Percentiles rank a stretch among this genome's conserved stretches.
phyloP scores from a whole-genome alignment of 2,329 filamentous ascomycete genomes.

The Alternaria atra region DNA sequence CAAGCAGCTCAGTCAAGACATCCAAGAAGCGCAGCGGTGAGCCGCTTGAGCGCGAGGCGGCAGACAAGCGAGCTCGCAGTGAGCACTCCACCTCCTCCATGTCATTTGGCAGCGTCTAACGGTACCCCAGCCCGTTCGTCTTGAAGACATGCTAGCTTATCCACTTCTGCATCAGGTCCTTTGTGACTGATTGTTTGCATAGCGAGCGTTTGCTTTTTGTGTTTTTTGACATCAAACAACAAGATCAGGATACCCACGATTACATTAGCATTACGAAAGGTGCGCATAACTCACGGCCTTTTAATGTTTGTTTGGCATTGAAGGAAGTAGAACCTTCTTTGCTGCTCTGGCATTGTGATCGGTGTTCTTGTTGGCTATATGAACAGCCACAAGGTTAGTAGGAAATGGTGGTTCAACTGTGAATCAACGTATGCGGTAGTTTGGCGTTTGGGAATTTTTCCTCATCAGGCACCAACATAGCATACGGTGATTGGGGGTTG shows the following conservation, averaged over 20 bases:
- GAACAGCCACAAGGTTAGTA: neutral
- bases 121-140: constrained; percentile 28
- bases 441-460: neutral
- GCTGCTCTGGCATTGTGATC: constrained; percentile 1
- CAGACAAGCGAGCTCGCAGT: constrained; percentile 46
- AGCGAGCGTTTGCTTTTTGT: constrained; percentile 23
- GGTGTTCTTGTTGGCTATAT: constrained; percentile 1
- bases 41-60: constrained; percentile 34
- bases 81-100: constrained; percentile 38
- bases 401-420: neutral
- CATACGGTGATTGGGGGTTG: neutral
- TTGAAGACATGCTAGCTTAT: neutral
- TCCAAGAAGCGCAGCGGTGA: constrained; percentile 50
- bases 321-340: neutral
- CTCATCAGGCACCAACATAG: neutral
- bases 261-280: constrained; percentile 11
- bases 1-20: constrained; percentile 49
- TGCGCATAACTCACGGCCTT: constrained; percentile 4
- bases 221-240: constrained; percentile 11
- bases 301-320: neutral
- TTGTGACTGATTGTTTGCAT: constrained; percentile 22
- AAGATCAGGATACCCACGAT: constrained; percentile 27
- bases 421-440: neutral
- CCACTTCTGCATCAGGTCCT: constrained; percentile 4
- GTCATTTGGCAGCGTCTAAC: constrained; percentile 40